Conservation (phyloP, 179 eudicot species). For the Gypsophila paniculata region DNA sequence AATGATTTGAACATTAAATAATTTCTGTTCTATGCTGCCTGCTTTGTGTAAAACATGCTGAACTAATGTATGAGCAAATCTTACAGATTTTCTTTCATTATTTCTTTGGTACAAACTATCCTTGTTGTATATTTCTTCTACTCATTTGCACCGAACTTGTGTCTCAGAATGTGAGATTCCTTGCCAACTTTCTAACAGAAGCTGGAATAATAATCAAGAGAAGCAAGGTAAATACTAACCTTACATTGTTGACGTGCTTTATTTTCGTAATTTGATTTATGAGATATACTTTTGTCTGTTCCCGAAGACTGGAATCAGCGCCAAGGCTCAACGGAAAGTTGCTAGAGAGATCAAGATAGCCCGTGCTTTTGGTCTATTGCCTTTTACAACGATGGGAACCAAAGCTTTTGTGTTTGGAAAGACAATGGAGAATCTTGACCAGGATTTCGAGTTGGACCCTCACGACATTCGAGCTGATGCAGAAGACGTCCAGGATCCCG, state of each 20-base stretch:
- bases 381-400: constrained; percentile 76
- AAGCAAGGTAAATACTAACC: constrained; percentile 48
- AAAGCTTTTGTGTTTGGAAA: constrained; percentile 53
- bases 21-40: background rate
- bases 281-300: background rate
- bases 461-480: constrained; percentile 29
- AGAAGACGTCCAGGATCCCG: constrained; percentile 27
- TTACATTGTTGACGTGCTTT: background rate
- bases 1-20: background rate
- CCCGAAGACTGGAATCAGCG: constrained; percentile 69
- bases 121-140: too few relatives aligned
- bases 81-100: background rate
- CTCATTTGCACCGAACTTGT: background rate
- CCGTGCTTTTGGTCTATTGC: constrained; percentile 76
- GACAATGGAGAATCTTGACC: constrained; percentile 66
- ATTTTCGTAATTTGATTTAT: constrained; percentile 9
- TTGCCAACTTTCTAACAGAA: constrained; percentile 77
- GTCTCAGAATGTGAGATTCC: constrained; percentile 58
- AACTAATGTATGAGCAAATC: background rate
- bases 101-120: background rate
- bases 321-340: constrained; percentile 82
- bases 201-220: constrained; percentile 75
- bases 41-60: background rate
- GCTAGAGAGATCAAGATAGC: constrained; percentile 92
- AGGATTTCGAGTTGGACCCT: constrained; percentile 47